phyloP scores from a whole-genome alignment of 495 filamentous ascomycete species.

The Aspergillus panamensis region DNA sequence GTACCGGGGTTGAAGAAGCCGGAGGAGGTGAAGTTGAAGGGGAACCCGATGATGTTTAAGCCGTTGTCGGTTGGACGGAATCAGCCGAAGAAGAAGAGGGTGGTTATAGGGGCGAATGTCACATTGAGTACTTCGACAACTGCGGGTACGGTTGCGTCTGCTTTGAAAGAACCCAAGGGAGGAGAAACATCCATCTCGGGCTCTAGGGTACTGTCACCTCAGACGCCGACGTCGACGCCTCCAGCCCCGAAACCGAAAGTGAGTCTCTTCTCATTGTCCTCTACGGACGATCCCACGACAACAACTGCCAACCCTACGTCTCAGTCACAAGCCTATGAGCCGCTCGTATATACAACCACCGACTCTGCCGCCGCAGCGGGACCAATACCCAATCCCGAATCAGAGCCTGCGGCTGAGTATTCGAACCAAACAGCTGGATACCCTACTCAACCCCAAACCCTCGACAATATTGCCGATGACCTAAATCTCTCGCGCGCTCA shows the following conservation, averaged over 20 bases:
- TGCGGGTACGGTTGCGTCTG: conserved; percentile 16
- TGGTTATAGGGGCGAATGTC: not conserved
- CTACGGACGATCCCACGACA: conserved; percentile 22
- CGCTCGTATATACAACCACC: conserved; percentile 45
- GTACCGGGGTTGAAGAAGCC: conserved; percentile 18
- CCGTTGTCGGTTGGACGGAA: conserved; percentile 76
- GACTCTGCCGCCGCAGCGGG: conserved; percentile 26
- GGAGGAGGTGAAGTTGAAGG: conserved; percentile 62
- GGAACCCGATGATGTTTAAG: conserved; percentile 82
- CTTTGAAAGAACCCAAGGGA: not conserved
- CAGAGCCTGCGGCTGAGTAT: conserved; percentile 16
- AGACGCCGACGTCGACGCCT: conserved; percentile 19
- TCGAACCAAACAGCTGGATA: conserved; percentile 22
- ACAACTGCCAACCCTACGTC: conserved; percentile 11
- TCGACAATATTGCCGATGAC: conserved; percentile 64
- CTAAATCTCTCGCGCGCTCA: conserved; percentile 71
- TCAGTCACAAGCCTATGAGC: conserved; percentile 39
- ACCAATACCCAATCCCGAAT: conserved; percentile 22
- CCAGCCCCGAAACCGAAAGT: conserved; percentile 48
- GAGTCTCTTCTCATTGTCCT: conserved; percentile 58
- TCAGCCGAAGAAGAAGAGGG: conserved; percentile 60
- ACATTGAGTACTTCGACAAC: conserved; percentile 11
- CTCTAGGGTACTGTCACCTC: not conserved
- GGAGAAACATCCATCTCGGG: not conserved
- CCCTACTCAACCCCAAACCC: conserved; percentile 43